Evolutionary conservation across 768 basidiomycete species (phyloP).

Genomic region (Pleurotus citrinopileatus): DNA sequence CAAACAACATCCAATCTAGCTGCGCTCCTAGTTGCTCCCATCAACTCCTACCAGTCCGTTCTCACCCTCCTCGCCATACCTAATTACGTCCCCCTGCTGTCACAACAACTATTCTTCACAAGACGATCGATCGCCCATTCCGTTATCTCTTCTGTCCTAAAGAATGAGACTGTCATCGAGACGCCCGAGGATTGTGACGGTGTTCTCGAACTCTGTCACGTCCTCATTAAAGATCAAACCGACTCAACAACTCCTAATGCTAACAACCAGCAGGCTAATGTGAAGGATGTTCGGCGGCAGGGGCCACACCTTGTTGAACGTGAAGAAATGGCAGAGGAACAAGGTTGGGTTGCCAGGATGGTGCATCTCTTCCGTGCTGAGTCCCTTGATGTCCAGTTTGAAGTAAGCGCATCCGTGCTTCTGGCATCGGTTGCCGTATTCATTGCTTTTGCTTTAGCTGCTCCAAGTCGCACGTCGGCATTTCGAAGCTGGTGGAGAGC

Average conservation of each 20-base stretch:
- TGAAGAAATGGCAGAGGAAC: constrained; percentile 96
- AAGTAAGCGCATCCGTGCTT: constrained; percentile 47
- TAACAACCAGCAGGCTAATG: constrained; percentile 23
- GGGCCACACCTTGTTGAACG: constrained; percentile 65
- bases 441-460: constrained; percentile 45
- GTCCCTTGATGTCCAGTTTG: constrained; percentile 84
- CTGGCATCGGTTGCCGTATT: neutral
- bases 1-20: constrained; percentile 91
- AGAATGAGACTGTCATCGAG: constrained; percentile 96
- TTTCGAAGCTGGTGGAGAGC: constrained; percentile 88
- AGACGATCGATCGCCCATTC: constrained; percentile 93
- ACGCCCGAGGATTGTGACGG: constrained; percentile 93
- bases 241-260: constrained; percentile 42
- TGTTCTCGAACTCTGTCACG: constrained; percentile 88
- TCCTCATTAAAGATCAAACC: constrained; percentile 83
- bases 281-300: constrained; percentile 50
- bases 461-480: constrained; percentile 88
- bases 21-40: constrained; percentile 87
- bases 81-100: constrained; percentile 79
- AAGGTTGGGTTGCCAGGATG: constrained; percentile 98
- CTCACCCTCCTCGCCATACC: constrained; percentile 97
- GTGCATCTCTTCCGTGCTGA: constrained; percentile 93
- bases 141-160: constrained; percentile 89
- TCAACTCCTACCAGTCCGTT: constrained; percentile 94
- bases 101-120: constrained; percentile 85